A percentile compares a stretch with the other conserved stretches of the same genome.
phyloP scores from a whole-genome alignment of 2,329 filamentous ascomycete genomes.

The Alternaria gaisen region DNA sequence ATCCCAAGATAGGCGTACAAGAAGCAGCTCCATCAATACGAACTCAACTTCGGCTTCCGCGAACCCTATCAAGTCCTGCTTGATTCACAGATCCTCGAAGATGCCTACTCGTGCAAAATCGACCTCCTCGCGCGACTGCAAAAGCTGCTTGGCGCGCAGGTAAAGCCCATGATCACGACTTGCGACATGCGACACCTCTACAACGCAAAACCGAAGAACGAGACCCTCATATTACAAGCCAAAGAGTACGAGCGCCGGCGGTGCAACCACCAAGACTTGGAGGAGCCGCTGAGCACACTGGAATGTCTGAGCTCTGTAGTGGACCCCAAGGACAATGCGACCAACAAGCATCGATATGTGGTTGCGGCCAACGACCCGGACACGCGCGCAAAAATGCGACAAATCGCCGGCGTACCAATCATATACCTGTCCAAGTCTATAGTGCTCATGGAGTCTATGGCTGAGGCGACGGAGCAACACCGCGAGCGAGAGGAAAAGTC shows the following conservation, averaged over 20 bases:
- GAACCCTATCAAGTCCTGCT: conserved; percentile 85
- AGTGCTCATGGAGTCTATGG: conserved; percentile 82
- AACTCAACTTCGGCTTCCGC: conserved; percentile 86
- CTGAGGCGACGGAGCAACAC: conserved; percentile 68
- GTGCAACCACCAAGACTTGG: conserved; percentile 80
- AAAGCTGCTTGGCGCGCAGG: conserved; percentile 83
- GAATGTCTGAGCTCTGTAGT: conserved; percentile 80
- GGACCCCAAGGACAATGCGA: conserved; percentile 74
- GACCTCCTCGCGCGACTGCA: conserved; percentile 78
- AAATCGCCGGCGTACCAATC: conserved; percentile 75
- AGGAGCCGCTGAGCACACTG: conserved; percentile 72
- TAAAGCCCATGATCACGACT: conserved; percentile 86
- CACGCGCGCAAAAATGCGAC: conserved; percentile 69
- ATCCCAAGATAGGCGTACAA: conserved; percentile 74
- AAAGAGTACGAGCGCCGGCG: conserved; percentile 79
- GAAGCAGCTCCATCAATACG: conserved; percentile 94
- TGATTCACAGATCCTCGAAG: conserved; percentile 84
- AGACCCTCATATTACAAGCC: conserved; percentile 74
- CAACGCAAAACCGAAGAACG: conserved; percentile 63
- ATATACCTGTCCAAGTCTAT: conserved; percentile 82
- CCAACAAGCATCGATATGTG: conserved; percentile 82
- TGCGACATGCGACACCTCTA: conserved; percentile 84
- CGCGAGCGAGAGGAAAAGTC: conserved; percentile 74
- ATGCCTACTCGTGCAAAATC: conserved; percentile 87
- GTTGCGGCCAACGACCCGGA: conserved; percentile 76